Percentiles rank a stretch among this genome's conserved stretches.
Conservation (phyloP, 2,329 filamentous ascomycete genomes). For the Lachnellula cervina region DNA sequence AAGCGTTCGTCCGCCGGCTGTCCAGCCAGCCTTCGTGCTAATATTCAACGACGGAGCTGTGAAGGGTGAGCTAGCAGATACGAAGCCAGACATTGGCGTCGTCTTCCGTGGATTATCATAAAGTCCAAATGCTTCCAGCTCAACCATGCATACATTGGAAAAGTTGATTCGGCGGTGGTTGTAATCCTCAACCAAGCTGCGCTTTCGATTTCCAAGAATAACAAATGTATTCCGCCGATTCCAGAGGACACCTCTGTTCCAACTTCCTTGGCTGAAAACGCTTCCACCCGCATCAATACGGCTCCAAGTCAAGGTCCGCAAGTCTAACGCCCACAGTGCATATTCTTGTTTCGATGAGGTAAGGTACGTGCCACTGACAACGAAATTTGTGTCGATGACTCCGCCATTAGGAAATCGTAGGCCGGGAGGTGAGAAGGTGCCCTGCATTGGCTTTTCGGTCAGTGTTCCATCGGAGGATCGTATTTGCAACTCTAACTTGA, state of each 20-base stretch:
- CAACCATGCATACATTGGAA: constrained; percentile 92
- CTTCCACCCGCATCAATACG: constrained; percentile 92
- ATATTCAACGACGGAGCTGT: constrained; percentile 44
- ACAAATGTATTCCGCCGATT: constrained; percentile 91
- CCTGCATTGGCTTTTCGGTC: constrained; percentile 83
- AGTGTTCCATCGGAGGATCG: constrained; percentile 78
- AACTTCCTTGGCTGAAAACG: constrained; percentile 94
- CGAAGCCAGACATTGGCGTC: constrained; percentile 73
- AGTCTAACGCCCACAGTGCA: constrained; percentile 88
- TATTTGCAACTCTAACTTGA: constrained; percentile 91
- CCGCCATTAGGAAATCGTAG: constrained; percentile 94
- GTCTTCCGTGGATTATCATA: constrained; percentile 89
- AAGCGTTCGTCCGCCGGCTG: constrained; percentile 70
- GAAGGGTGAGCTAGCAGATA: constrained; percentile 73
- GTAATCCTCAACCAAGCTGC: constrained; percentile 94
- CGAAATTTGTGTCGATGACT: constrained; percentile 91
- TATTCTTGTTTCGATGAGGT: constrained; percentile 99
- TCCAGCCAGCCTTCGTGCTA: constrained; percentile 52
- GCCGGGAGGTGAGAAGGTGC: constrained; percentile 81
- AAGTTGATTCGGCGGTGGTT: constrained; percentile 98
- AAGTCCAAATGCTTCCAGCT: constrained; percentile 92
- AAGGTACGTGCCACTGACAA: constrained; percentile 94
- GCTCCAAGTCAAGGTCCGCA: constrained; percentile 85
- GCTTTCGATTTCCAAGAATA: constrained; percentile 87
- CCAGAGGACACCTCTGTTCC: constrained; percentile 95